These are phyloP conservation scores for Colletotrichum shisoi DNA, from an alignment of 2,329 filamentous ascomycete genomes.

Conservation along the genomic window DNA sequence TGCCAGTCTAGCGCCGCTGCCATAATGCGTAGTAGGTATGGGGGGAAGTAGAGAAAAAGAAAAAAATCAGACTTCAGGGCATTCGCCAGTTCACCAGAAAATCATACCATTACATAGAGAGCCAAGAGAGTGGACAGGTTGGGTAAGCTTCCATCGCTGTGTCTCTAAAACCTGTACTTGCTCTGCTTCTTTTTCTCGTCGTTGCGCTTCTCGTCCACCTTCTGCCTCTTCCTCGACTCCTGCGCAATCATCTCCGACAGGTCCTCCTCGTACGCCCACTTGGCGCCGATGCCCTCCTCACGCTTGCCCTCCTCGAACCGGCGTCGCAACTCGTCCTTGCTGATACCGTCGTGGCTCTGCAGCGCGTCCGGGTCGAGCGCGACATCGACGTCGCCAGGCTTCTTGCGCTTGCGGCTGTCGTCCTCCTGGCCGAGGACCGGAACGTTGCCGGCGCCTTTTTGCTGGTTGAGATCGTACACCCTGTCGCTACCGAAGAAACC, in stretches of 20 bases:
- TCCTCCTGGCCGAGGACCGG: constrained; percentile 84
- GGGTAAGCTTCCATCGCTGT: not conserved
- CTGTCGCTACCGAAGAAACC: constrained; percentile 97
- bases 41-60: not conserved
- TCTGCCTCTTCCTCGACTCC: constrained; percentile 88
- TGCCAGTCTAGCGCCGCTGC: constrained; percentile 28
- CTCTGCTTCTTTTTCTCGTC: constrained; percentile 66
- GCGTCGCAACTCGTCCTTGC: constrained; percentile 81
- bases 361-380: constrained; percentile 87
- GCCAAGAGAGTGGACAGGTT: not conserved
- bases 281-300: constrained; percentile 71
- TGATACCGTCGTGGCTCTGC: constrained; percentile 76
- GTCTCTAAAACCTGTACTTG: constrained; percentile 58
- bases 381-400: constrained; percentile 93
- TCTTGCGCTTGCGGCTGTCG: constrained; percentile 84
- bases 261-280: constrained; percentile 83
- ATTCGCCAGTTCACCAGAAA: not conserved
- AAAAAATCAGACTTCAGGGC: not conserved
- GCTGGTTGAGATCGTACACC: constrained; percentile 80
- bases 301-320: constrained; percentile 78
- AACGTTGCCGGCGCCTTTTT: constrained; percentile 57
- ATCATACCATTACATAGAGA: constrained; percentile 31
- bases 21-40: constrained; percentile 25
- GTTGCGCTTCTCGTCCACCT: constrained; percentile 82
- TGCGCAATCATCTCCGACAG: constrained; percentile 94